Percentiles rank a stretch among this genome's conserved stretches.
Evolutionary conservation across 768 basidiomycete species (phyloP).

Genomic region (Clathrus columnatus): DNA sequence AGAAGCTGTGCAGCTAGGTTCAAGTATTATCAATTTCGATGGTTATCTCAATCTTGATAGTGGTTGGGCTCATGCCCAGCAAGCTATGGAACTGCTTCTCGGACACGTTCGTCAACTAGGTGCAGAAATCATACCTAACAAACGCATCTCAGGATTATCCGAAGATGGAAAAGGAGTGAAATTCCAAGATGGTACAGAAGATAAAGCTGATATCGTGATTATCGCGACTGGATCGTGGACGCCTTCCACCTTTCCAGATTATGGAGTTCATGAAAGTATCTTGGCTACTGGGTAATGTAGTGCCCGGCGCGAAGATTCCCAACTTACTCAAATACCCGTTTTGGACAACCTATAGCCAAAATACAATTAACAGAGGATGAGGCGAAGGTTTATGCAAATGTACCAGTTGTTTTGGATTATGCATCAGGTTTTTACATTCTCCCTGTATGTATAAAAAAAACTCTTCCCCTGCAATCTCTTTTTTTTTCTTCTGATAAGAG

Average conservation of each 20-base stretch:
- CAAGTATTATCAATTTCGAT: conserved; percentile 15
- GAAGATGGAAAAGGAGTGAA: conserved; percentile 43
- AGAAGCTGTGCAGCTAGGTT: conserved; percentile 25
- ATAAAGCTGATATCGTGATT: conserved; percentile 53
- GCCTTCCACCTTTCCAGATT: conserved; percentile 59
- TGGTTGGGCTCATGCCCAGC: conserved; percentile 78
- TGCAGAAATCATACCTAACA: conserved; percentile 50
- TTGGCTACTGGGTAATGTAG: conserved; percentile 79
- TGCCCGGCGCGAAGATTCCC: too few relatives aligned
- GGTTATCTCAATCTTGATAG: conserved; percentile 72
- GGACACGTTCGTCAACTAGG: conserved; percentile 47
- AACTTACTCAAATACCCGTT: background rate
- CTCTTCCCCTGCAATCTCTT: background rate
- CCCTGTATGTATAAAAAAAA: conserved; percentile 54
- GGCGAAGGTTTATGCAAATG: conserved; percentile 45
- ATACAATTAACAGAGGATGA: conserved; percentile 70
- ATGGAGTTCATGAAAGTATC: conserved; percentile 41
- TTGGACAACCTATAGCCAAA: conserved; percentile 71
- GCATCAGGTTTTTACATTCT: conserved; percentile 72
- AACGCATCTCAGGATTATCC: conserved; percentile 40
- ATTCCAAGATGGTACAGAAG: conserved; percentile 47
- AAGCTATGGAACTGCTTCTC: conserved; percentile 51
- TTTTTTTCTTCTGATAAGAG: too few relatives aligned
- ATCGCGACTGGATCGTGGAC: conserved; percentile 83
- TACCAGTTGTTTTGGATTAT: conserved; percentile 69